phyloP scores from a whole-genome alignment of 2,329 filamentous ascomycete species.

The Penicillium janthinellum region DNA sequence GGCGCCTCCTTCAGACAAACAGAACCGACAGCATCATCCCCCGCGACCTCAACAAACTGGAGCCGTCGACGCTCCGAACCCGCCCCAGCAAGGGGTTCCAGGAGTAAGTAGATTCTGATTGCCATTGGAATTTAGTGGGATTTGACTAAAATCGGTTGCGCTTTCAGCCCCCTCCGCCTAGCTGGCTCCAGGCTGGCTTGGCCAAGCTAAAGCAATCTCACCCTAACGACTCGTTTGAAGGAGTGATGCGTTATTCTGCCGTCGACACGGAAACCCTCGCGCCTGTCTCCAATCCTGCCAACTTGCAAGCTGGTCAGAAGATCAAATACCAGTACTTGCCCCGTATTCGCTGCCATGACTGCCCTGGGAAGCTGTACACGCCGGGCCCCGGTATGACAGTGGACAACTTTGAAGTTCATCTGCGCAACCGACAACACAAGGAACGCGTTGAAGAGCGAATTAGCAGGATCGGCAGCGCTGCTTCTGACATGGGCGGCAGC shows the following conservation, averaged over 20 bases:
- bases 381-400: slow-evolving; percentile 82
- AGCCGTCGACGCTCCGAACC: slow-evolving; percentile 49
- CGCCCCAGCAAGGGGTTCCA: slow-evolving; percentile 45
- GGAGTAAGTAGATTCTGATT: slow-evolving; percentile 45
- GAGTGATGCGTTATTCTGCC: slow-evolving; percentile 85
- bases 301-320: slow-evolving; percentile 58
- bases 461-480: slow-evolving; percentile 27
- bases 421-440: slow-evolving; percentile 80
- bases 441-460: slow-evolving; percentile 65
- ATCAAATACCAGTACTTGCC: slow-evolving; percentile 82
- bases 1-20: slow-evolving; percentile 44
- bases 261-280: slow-evolving; percentile 72
- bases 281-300: slow-evolving; percentile 58
- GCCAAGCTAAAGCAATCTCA: slow-evolving; percentile 69
- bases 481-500: slow-evolving; percentile 13
- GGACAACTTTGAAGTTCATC: slow-evolving; percentile 88
- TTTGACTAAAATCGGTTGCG: slow-evolving; percentile 22
- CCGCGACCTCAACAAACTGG: slow-evolving; percentile 43
- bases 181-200: slow-evolving; percentile 80
- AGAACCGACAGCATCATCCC: slow-evolving; percentile 31
- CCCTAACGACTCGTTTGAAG: slow-evolving; percentile 81
- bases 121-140: slow-evolving; percentile 10
- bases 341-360: slow-evolving; percentile 87
- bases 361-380: slow-evolving; percentile 90
- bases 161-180: slow-evolving; percentile 74